Percentiles rank a stretch among this genome's conserved stretches.
Evolutionary conservation across 306 rosid genomes (phyloP).

Genomic region (Neltuma alba): DNA sequence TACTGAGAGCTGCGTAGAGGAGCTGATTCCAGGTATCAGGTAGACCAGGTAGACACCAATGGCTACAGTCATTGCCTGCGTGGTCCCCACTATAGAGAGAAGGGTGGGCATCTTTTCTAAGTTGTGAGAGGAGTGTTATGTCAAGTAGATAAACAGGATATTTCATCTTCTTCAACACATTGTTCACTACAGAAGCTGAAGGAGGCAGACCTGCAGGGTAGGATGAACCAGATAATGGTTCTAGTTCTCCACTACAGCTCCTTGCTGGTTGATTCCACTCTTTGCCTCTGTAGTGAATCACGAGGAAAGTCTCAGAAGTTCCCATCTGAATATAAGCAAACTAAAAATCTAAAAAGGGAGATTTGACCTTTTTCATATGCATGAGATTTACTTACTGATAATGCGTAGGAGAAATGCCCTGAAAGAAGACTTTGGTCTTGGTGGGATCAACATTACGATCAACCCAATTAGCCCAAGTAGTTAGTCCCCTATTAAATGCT

Average conservation of each 20-base stretch:
- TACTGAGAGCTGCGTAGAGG: slow-evolving; percentile 73
- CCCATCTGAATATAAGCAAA: slow-evolving; percentile 4
- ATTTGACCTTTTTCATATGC: background rate
- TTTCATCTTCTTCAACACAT: slow-evolving; percentile 40
- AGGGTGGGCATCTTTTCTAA: slow-evolving; percentile 94
- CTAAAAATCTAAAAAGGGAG: background rate
- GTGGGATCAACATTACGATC: slow-evolving; percentile 38
- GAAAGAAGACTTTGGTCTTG: slow-evolving; percentile 83
- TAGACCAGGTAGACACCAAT: slow-evolving; percentile 96
- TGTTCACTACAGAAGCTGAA: slow-evolving; percentile 40
- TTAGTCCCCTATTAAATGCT: slow-evolving; percentile 73
- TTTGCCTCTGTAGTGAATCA: slow-evolving; percentile 55
- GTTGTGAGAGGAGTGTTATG: slow-evolving; percentile 84
- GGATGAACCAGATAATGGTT: slow-evolving; percentile 69
- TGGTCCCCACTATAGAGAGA: slow-evolving; percentile 69
- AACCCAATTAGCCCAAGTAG: slow-evolving; percentile 86
- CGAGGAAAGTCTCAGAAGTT: slow-evolving; percentile 9
- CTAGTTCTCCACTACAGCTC: slow-evolving; percentile 73
- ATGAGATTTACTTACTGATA: slow-evolving; percentile 63
- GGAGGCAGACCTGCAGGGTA: slow-evolving; percentile 92
- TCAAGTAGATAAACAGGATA: slow-evolving; percentile 78
- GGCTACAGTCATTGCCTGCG: slow-evolving; percentile 89
- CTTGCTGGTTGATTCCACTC: slow-evolving; percentile 85
- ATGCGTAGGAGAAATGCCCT: slow-evolving; percentile 97
- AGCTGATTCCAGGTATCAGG: slow-evolving; percentile 99